Evolutionary conservation across 164 flowering plant species (phyloP).

Genomic region (Liriodendron chinense): DNA sequence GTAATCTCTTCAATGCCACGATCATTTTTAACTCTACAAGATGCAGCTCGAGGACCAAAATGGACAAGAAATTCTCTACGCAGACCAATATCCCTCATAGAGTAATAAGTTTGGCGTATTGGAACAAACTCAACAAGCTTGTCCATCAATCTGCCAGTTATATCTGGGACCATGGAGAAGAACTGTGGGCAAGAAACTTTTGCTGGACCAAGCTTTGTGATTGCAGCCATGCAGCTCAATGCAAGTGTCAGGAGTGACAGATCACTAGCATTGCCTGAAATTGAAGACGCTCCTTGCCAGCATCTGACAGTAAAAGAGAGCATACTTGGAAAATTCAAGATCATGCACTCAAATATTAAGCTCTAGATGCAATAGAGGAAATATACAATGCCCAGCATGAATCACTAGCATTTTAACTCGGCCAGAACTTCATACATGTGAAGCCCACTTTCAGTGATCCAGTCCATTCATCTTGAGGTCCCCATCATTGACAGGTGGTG

Average conservation of each 20-base stretch:
- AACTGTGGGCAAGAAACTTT: conserved; percentile 85
- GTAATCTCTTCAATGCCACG: conserved; percentile 62
- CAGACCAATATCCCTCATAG: conserved; percentile 77
- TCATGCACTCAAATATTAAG: conserved; percentile 5
- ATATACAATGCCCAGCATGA: not conserved
- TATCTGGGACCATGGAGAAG: conserved; percentile 73
- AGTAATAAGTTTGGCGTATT: conserved; percentile 61
- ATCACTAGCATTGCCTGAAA: conserved; percentile 58
- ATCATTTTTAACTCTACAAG: conserved; percentile 56
- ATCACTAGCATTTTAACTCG: not conserved
- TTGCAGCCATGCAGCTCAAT: conserved; percentile 74
- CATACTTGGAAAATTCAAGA: conserved; percentile 6
- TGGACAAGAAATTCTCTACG: conserved; percentile 84
- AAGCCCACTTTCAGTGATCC: not conserved
- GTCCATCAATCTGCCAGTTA: conserved; percentile 90
- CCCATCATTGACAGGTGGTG: too few species aligned
- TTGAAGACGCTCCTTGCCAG: conserved; percentile 34
- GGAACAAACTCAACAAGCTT: conserved; percentile 75
- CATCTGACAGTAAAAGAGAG: conserved; percentile 31
- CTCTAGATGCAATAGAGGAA: not conserved
- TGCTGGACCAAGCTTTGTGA: conserved; percentile 86
- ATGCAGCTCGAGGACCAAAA: conserved; percentile 92
- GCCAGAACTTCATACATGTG: not conserved
- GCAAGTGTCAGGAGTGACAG: conserved; percentile 79
- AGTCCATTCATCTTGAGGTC: not conserved